Conservation (phyloP, 129 eudicot species). For the Deinandra increscens region DNA sequence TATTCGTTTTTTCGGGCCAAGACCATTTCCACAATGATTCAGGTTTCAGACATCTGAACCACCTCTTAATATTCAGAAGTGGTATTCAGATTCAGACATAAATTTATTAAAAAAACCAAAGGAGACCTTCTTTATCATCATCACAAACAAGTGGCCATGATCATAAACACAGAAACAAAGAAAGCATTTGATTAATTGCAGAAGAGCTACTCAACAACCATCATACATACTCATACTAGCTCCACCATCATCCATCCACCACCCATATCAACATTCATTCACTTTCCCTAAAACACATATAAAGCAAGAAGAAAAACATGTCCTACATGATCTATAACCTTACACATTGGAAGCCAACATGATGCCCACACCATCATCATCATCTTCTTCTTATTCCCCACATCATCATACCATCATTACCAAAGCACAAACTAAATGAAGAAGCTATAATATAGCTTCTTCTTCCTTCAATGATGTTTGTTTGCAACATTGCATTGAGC, state of each 20-base stretch:
- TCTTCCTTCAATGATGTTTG: slow-evolving; percentile 50
- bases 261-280: slow-evolving; percentile 33
- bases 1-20: too few relatives aligned
- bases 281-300: slow-evolving; percentile 34
- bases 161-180: slow-evolving; percentile 19
- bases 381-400: slow-evolving; percentile 32
- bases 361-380: slow-evolving; percentile 33
- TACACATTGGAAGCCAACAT: slow-evolving; percentile 30
- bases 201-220: slow-evolving; percentile 23
- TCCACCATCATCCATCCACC: slow-evolving; percentile 42
- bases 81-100: too few relatives aligned
- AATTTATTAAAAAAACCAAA: too few relatives aligned
- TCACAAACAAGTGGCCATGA: slow-evolving; percentile 10
- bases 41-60: too few relatives aligned
- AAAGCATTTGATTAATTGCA: slow-evolving; percentile 25
- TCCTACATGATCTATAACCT: slow-evolving; percentile 19
- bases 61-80: too few relatives aligned
- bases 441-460: not conserved
- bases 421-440: not conserved
- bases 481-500: slow-evolving; percentile 88
- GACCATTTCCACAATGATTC: too few relatives aligned
- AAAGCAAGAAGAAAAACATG: slow-evolving; percentile 21
- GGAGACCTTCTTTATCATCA: too few relatives aligned
- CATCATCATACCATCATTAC: not conserved
- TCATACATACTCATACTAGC: slow-evolving; percentile 41